Conservation (phyloP, 805 yeast species). For the Jamesozyma gamospora region DNA sequence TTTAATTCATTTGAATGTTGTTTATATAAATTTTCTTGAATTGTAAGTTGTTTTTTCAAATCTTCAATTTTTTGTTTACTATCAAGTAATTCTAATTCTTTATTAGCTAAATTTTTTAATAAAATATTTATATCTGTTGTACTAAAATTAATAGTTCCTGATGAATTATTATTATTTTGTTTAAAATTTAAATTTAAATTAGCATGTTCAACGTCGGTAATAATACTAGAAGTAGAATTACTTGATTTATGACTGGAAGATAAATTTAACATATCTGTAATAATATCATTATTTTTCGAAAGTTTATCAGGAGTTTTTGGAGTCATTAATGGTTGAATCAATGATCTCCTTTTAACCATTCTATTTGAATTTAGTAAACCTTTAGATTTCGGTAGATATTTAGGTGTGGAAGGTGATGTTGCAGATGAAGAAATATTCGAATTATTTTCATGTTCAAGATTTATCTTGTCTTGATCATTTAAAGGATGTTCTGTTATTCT, state of each 20-base stretch:
- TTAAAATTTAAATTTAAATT: conserved; percentile 13
- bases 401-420: background rate
- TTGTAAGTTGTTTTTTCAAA: conserved; percentile 36
- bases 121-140: conserved; percentile 40
- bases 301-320: conserved; percentile 7
- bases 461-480: background rate
- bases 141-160: conserved; percentile 7
- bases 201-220: conserved; percentile 1
- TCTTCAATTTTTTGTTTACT: conserved; percentile 45
- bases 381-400: conserved; percentile 1
- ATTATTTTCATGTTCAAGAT: background rate
- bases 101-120: conserved; percentile 51
- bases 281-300: background rate
- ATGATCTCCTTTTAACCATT: conserved; percentile 17
- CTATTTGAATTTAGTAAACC: conserved; percentile 7
- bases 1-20: conserved; percentile 28
- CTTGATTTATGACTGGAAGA: background rate
- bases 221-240: background rate
- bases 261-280: too few relatives aligned
- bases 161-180: conserved; percentile 5
- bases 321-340: conserved; percentile 22
- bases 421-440: background rate
- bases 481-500: conserved; percentile 12
- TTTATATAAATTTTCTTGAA: conserved; percentile 44
- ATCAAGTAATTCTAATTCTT: conserved; percentile 60